Evolutionary conservation across 495 filamentous ascomycete genomes (phyloP).

Genomic region (Lichina pygmaea): DNA sequence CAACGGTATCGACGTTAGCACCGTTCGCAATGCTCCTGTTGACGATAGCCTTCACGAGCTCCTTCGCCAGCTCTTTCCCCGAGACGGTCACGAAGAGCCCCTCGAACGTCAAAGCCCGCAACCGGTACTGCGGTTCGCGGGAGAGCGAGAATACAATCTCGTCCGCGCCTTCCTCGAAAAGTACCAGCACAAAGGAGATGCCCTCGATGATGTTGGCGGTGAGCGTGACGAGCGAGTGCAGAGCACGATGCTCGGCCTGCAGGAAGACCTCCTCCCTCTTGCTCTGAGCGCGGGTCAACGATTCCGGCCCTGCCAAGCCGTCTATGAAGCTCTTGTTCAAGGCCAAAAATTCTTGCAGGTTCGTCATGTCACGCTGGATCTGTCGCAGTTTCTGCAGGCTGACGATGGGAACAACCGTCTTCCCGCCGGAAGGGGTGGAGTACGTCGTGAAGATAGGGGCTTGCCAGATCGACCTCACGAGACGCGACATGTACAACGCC

Average conservation of each 20-base stretch:
- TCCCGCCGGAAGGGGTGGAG: conserved; percentile 28
- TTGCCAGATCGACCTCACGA: conserved; percentile 73
- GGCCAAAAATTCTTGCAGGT: conserved; percentile 54
- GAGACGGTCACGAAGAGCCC: conserved; percentile 48
- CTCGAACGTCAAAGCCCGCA: conserved; percentile 59
- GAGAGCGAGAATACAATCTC: conserved; percentile 71
- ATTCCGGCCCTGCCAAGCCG: conserved; percentile 65
- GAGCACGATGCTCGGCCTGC: conserved; percentile 77
- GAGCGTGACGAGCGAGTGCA: conserved; percentile 59
- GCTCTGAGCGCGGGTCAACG: conserved; percentile 36
- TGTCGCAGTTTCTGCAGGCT: conserved; percentile 32
- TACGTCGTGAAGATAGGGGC: conserved; percentile 26
- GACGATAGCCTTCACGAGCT: conserved; percentile 91
- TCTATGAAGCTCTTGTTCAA: conserved; percentile 75
- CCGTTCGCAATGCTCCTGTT: conserved; percentile 90
- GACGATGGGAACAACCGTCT: conserved; percentile 24
- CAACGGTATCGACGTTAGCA: conserved; percentile 88
- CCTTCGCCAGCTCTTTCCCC: conserved; percentile 81
- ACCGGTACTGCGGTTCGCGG: conserved; percentile 32
- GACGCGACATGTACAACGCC: conserved; percentile 58
- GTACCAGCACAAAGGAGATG: conserved; percentile 75
- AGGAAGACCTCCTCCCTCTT: conserved; percentile 73
- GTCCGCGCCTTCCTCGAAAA: conserved; percentile 76
- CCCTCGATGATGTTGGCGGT: conserved; percentile 77
- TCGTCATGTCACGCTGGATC: conserved; percentile 56